phyloP scores from a whole-genome alignment of 306 rosid species.

The Cicer yamashitae region DNA sequence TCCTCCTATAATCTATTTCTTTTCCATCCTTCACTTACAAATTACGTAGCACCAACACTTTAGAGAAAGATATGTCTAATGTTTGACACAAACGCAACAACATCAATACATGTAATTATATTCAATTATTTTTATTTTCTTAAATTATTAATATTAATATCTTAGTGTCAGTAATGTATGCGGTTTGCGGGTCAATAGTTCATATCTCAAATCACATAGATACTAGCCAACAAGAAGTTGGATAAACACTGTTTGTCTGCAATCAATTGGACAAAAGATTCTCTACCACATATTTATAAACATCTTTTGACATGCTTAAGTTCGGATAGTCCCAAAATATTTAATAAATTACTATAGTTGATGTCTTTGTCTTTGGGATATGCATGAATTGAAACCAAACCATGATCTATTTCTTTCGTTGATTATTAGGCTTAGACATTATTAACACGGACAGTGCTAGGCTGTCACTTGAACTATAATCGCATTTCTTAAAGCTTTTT shows the following conservation, averaged over 20 bases:
- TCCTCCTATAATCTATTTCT: neutral
- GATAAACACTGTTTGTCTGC: slow-evolving; percentile 47
- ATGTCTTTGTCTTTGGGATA: slow-evolving; percentile 34
- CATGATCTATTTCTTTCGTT: slow-evolving; percentile 50
- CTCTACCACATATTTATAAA: slow-evolving; percentile 41
- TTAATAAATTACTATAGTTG: slow-evolving; percentile 27
- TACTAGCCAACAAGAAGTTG: slow-evolving; percentile 47
- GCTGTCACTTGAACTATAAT: slow-evolving; percentile 54
- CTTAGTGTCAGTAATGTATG: too few relatives aligned
- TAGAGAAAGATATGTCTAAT: too few relatives aligned
- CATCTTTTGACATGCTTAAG: slow-evolving; percentile 40
- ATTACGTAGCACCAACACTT: neutral
- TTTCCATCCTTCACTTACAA: slow-evolving; percentile 22
- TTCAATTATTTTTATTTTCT: too few relatives aligned
- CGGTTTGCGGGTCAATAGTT: too few relatives aligned
- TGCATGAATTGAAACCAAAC: slow-evolving; percentile 46
- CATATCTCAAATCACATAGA: slow-evolving; percentile 7
- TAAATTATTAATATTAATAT: too few relatives aligned
- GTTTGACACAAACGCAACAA: too few relatives aligned
- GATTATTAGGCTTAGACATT: slow-evolving; percentile 48
- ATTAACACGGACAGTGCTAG: slow-evolving; percentile 54
- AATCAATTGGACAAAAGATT: slow-evolving; percentile 47
- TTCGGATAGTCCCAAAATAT: slow-evolving; percentile 45
- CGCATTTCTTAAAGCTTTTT: slow-evolving; percentile 53
- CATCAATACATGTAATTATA: too few relatives aligned